Conservation (phyloP, 2,329 filamentous ascomycete species). For the Cercospora berteroae region DNA sequence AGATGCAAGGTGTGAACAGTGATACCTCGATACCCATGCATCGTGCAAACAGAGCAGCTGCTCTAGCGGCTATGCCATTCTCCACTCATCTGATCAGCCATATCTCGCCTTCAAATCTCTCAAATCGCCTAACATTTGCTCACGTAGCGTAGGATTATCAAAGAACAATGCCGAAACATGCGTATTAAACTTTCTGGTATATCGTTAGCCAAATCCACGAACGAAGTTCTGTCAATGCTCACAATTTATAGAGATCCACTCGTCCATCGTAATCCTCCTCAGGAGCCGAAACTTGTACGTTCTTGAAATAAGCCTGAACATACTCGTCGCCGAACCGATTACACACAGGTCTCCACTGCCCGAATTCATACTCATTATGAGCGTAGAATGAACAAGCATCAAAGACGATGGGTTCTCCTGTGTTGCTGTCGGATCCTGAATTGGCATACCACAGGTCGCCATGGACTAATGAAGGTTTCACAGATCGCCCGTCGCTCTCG, state of each 20-base stretch:
- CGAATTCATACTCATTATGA: background rate
- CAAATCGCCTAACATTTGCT: background rate
- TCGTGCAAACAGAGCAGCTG: background rate
- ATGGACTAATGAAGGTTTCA: background rate
- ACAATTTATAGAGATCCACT: background rate
- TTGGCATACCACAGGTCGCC: background rate
- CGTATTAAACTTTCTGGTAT: background rate
- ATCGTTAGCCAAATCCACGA: background rate
- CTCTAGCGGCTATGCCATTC: background rate
- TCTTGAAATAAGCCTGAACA: background rate
- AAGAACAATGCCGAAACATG: background rate
- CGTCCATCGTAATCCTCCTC: background rate
- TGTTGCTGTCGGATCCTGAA: background rate
- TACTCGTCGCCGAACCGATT: background rate
- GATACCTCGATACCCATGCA: no score
- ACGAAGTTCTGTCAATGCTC: background rate
- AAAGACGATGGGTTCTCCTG: background rate
- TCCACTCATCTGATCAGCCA: background rate
- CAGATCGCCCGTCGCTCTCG: background rate
- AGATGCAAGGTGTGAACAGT: no score
- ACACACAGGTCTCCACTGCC: background rate
- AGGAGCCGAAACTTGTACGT: background rate
- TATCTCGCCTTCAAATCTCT: background rate
- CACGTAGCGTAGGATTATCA: background rate
- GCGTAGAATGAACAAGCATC: background rate